A percentile compares a stretch with the other conserved stretches of the same genome.
Conservation (phyloP, 441 rosid species). For the Adansonia rubrostipa region DNA sequence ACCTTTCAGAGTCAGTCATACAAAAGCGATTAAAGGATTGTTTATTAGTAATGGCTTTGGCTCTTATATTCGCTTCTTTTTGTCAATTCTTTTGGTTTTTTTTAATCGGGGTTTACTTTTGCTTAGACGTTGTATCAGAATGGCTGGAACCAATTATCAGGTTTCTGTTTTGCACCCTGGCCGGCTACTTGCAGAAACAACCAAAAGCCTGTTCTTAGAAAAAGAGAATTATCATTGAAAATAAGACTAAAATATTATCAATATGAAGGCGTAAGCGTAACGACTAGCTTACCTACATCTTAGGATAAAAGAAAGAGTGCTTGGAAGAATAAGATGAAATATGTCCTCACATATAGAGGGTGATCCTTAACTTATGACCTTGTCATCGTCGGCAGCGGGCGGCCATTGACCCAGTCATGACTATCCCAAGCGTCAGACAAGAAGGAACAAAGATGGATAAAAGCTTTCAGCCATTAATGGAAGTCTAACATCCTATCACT, state of each 20-base stretch:
- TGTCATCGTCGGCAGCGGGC: background rate
- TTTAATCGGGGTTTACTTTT: too few relatives aligned
- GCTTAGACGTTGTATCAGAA: too few relatives aligned
- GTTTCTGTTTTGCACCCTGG: background rate
- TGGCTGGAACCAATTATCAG: too few relatives aligned
- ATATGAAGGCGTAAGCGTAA: background rate
- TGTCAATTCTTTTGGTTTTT: background rate
- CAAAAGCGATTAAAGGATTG: background rate
- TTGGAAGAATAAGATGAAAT: background rate
- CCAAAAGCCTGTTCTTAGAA: background rate
- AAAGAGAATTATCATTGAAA: background rate
- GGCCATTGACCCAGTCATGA: slow-evolving; percentile 19
- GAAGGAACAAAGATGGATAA: background rate
- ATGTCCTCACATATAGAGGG: background rate
- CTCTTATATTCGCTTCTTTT: background rate
- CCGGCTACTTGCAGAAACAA: background rate
- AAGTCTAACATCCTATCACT: background rate
- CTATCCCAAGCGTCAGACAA: background rate
- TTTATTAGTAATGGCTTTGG: background rate
- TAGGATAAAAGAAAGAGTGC: background rate
- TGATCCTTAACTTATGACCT: background rate
- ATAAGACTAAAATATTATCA: background rate
- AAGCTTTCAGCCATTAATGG: background rate
- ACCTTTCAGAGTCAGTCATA: background rate
- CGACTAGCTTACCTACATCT: background rate